phyloP scores from a whole-genome alignment of 768 basidiomycete species.

The Suillus variegatus region DNA sequence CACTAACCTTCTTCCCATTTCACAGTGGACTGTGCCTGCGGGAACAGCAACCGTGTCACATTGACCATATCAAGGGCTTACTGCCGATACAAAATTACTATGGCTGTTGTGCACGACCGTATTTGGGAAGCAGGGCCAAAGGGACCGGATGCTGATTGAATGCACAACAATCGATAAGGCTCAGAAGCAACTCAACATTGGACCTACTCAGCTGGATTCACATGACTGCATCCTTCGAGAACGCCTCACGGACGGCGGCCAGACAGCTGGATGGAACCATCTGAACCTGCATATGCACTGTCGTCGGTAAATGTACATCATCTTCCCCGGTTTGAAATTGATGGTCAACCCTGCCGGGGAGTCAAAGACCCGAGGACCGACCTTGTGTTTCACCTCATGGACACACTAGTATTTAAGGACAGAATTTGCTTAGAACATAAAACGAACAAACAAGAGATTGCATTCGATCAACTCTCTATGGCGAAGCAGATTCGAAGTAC shows the following conservation, averaged over 20 bases:
- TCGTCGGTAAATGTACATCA: background rate
- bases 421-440: background rate
- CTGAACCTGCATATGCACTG: background rate
- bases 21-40: background rate
- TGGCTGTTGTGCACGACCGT: background rate
- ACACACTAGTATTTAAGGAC: background rate
- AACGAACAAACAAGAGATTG: background rate
- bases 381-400: background rate
- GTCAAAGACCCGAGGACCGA: background rate
- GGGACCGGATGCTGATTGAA: background rate
- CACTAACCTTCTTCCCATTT: background rate
- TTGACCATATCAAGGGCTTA: background rate
- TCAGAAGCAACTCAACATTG: background rate
- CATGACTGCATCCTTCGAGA: background rate
- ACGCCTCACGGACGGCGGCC: background rate
- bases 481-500: conserved; percentile 2
- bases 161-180: background rate
- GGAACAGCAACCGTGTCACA: background rate
- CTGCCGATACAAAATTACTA: background rate
- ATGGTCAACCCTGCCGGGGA: background rate
- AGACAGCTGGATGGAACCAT: background rate
- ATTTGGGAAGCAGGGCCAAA: background rate
- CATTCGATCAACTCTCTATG: background rate
- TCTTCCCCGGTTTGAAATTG: background rate
- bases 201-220: background rate